phyloP scores from a whole-genome alignment of 306 rosid species.

The Dalbergia cochinchinensis region DNA sequence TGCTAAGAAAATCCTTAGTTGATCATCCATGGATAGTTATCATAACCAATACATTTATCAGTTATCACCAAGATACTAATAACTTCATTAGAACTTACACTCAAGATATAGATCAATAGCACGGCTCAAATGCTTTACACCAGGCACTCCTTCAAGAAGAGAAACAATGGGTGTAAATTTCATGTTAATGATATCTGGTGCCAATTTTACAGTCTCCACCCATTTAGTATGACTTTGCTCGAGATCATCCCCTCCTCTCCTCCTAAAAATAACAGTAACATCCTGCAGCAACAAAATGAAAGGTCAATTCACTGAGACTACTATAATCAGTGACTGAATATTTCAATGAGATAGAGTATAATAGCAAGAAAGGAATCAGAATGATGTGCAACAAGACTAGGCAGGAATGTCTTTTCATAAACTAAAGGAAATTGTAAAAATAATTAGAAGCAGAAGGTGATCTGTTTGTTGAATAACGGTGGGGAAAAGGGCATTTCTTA shows the following conservation, averaged over 20 bases:
- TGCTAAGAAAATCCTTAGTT: not conserved
- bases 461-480: not conserved
- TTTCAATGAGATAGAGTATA: not conserved
- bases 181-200: constrained; percentile 98
- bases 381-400: constrained; percentile 9
- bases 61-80: constrained; percentile 14
- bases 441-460: constrained; percentile 6
- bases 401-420: constrained; percentile 35
- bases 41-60: constrained; percentile 33
- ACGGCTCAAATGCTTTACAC: constrained; percentile 82
- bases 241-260: constrained; percentile 99
- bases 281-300: constrained; percentile 68
- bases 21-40: constrained; percentile 2
- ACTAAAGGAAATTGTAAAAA: constrained; percentile 16
- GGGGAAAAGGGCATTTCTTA: constrained; percentile 13
- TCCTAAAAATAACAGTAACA: constrained; percentile 95
- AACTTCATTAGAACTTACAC: constrained; percentile 69
- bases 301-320: constrained; percentile 31
- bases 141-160: constrained; percentile 86
- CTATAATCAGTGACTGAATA: constrained; percentile 20
- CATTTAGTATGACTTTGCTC: constrained; percentile 93
- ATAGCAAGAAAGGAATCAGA: constrained; percentile 27
- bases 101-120: constrained; percentile 91
- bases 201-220: constrained; percentile 83
- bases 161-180: constrained; percentile 91